A percentile compares a stretch with the other conserved stretches of the same genome.
These are phyloP conservation scores for Carex parvula DNA, from an alignment of 176 grass and related monocot species.

Conservation along the genomic window DNA sequence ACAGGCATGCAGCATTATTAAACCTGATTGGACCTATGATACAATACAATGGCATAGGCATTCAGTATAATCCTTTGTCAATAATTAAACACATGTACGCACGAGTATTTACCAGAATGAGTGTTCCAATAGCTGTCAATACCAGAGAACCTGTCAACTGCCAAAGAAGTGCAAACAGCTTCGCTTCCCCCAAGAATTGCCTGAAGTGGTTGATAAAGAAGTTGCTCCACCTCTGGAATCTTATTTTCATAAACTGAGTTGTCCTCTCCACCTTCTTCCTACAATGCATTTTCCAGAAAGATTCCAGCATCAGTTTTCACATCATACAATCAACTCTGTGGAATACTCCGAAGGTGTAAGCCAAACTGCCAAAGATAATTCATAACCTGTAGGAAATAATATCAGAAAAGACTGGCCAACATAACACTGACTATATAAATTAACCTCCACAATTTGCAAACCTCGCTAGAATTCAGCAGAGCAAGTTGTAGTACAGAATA, in stretches of 20 bases:
- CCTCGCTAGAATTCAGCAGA: background rate
- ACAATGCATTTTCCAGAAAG: background rate
- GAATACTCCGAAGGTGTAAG: background rate
- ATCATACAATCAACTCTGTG: background rate
- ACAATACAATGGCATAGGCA: background rate
- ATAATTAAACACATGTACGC: too few relatives aligned
- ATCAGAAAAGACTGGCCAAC: background rate
- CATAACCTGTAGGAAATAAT: background rate
- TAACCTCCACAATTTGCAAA: background rate
- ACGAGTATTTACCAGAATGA: too few relatives aligned
- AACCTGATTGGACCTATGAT: background rate
- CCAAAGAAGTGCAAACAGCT: too few relatives aligned
- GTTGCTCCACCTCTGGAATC: background rate
- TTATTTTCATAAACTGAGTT: background rate
- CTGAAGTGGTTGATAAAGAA: background rate
- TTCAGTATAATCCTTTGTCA: too few relatives aligned
- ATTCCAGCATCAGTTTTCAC: background rate
- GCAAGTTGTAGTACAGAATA: background rate
- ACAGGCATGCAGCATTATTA: background rate
- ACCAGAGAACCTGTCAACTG: too few relatives aligned
- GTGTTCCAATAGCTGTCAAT: too few relatives aligned
- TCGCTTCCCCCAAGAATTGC: background rate
- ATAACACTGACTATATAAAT: background rate
- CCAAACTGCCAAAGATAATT: background rate
- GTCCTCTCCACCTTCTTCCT: background rate